phyloP scores from a whole-genome alignment of 495 filamentous ascomycete genomes.

The Penicillium longicatenatum region DNA sequence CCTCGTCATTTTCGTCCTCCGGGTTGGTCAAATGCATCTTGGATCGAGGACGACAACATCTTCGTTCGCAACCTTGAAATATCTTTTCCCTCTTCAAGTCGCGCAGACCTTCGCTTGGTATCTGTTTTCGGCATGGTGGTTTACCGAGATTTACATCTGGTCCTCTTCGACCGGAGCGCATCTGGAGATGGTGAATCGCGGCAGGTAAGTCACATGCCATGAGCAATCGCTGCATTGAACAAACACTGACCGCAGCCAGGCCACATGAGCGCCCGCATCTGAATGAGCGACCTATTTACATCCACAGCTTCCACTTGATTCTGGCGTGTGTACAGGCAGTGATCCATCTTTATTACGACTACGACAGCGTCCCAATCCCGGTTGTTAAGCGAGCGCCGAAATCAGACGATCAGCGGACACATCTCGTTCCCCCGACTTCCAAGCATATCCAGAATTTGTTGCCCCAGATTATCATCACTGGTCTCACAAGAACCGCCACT shows the following conservation, averaged over 20 bases:
- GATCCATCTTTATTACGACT: constrained; percentile 71
- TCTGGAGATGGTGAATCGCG: constrained; percentile 70
- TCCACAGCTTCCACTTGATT: constrained; percentile 67
- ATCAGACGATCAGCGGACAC: constrained; percentile 37
- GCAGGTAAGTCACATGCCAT: constrained; percentile 47
- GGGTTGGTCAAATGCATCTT: constrained; percentile 81
- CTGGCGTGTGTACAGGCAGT: constrained; percentile 69
- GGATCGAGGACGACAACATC: constrained; percentile 67
- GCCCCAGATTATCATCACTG: constrained; percentile 26
- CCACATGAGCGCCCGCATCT: constrained; percentile 71
- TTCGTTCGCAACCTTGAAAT: constrained; percentile 61
- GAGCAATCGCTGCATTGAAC: not conserved
- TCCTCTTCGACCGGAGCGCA: constrained; percentile 64
- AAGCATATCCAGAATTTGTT: constrained; percentile 35
- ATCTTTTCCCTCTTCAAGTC: constrained; percentile 57
- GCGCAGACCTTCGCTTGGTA: constrained; percentile 72
- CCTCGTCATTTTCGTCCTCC: constrained; percentile 74
- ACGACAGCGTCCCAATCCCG: constrained; percentile 66
- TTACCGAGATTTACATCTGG: constrained; percentile 81
- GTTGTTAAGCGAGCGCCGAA: constrained; percentile 39
- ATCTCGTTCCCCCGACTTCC: constrained; percentile 35
- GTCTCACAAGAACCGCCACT: constrained; percentile 43
- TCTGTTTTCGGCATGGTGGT: constrained; percentile 75
- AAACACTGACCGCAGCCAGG: constrained; percentile 30
- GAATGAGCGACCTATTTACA: constrained; percentile 85